Conservation (phyloP, 2,329 filamentous ascomycete species). For the Thermothelomyces thermophilus region DNA sequence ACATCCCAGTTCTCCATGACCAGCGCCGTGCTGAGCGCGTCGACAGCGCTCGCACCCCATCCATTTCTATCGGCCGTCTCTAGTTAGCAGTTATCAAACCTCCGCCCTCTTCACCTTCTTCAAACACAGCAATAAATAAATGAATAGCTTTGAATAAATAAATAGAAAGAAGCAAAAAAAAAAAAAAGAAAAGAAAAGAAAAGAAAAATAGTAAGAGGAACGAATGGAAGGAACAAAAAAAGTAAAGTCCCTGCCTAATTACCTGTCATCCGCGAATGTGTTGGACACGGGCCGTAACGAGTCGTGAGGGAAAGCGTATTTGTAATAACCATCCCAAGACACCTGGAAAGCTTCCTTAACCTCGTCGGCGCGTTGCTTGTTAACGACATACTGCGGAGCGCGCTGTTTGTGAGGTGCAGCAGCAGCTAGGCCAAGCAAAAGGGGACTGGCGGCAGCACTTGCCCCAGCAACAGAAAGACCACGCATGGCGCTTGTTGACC, state of each 20-base stretch:
- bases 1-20: constrained; percentile 65
- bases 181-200: too few relatives aligned
- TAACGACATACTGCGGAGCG: constrained; percentile 23
- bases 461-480: not conserved
- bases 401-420: constrained; percentile 3
- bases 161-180: too few relatives aligned
- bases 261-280: constrained; percentile 62
- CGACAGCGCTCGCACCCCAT: constrained; percentile 79
- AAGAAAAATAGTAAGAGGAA: too few relatives aligned
- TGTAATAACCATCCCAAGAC: constrained; percentile 67
- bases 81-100: not conserved
- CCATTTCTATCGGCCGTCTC: constrained; percentile 51
- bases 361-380: constrained; percentile 45
- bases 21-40: constrained; percentile 72
- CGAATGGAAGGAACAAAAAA: too few relatives aligned
- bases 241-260: too few relatives aligned
- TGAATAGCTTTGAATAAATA: too few relatives aligned
- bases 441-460: not conserved
- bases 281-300: constrained; percentile 65
- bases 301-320: constrained; percentile 71
- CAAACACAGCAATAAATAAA: too few relatives aligned
- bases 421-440: constrained; percentile 14
- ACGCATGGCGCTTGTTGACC: constrained; percentile 11
- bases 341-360: constrained; percentile 63
- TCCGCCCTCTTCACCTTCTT: too few relatives aligned